Conservation (phyloP, 768 basidiomycete species). For the Candolleomyces eurysporus region DNA sequence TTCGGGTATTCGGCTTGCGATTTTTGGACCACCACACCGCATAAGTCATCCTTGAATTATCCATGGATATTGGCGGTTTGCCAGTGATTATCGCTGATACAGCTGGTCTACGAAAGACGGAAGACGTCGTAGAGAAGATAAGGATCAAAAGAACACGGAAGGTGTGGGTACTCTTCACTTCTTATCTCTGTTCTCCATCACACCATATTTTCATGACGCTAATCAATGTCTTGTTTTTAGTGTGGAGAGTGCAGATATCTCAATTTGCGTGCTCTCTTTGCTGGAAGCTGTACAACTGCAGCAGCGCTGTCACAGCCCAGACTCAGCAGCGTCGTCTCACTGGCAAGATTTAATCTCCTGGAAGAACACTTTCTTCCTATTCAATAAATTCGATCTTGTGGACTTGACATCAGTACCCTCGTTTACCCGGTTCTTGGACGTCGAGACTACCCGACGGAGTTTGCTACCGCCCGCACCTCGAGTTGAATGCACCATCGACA, state of each 20-base stretch:
- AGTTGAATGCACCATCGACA: no score
- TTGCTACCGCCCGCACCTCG: not conserved
- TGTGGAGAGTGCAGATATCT: constrained; percentile 63
- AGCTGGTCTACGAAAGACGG: constrained; percentile 72
- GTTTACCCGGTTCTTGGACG: not conserved
- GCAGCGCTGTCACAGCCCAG: constrained; percentile 1
- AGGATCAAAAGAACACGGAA: constrained; percentile 73
- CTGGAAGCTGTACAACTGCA: constrained; percentile 36
- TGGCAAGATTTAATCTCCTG: constrained; percentile 49
- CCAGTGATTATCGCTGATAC: constrained; percentile 84
- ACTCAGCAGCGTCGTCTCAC: constrained; percentile 10
- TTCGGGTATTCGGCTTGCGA: constrained; percentile 77
- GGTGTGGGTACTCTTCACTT: no score
- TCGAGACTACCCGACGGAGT: not conserved
- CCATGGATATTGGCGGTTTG: constrained; percentile 82
- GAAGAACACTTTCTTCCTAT: constrained; percentile 58
- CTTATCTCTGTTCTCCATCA: no score
- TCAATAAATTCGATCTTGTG: constrained; percentile 77
- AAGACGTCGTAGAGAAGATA: constrained; percentile 74
- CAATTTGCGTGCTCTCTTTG: constrained; percentile 77
- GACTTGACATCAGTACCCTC: not conserved
- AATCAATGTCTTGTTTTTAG: no score
- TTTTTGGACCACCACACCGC: constrained; percentile 92
- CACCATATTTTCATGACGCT: no score
- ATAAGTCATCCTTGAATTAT: constrained; percentile 79